Percentiles rank a stretch among this genome's conserved stretches.
Evolutionary conservation across 345 rosid species (phyloP).

Genomic region (Populus davidiana): DNA sequence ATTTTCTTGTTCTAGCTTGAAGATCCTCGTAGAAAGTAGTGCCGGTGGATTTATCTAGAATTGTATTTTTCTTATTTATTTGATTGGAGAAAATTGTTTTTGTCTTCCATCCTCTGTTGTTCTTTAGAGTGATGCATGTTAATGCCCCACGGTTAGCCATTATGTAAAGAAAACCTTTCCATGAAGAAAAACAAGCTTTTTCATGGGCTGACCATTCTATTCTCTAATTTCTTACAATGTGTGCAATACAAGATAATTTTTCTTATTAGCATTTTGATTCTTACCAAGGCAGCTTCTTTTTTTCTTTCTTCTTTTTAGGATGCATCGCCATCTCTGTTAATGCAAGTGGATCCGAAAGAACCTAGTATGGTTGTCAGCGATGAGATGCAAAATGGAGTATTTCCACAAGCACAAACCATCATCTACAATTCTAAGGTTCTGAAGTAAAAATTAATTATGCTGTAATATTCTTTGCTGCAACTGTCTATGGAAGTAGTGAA

Average conservation of each 20-base stretch:
- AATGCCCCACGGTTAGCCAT: not conserved
- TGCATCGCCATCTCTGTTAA: not conserved
- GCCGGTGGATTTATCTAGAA: not conserved
- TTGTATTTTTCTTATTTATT: not conserved
- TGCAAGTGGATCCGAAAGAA: constrained; percentile 23
- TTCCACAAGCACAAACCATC: constrained; percentile 12
- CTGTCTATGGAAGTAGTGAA: not conserved
- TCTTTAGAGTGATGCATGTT: not conserved
- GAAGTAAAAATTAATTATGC: not conserved
- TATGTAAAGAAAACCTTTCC: not conserved
- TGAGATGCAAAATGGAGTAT: constrained; percentile 18
- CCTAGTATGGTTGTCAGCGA: constrained; percentile 7
- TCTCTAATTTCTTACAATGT: not conserved
- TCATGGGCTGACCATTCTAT: not conserved
- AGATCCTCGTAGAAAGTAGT: not conserved
- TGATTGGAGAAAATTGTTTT: not conserved
- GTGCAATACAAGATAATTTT: not conserved
- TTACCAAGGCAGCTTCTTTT: not conserved
- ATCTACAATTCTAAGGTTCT: constrained; percentile 21
- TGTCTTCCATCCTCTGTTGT: not conserved
- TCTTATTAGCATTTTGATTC: not conserved
- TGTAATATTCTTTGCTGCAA: not conserved
- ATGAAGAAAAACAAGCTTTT: not conserved
- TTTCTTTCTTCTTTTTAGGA: constrained; percentile 7
- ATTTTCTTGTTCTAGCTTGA: not conserved